phyloP scores from a whole-genome alignment of 148 eudicot genomes.

The Spergularia marina region DNA sequence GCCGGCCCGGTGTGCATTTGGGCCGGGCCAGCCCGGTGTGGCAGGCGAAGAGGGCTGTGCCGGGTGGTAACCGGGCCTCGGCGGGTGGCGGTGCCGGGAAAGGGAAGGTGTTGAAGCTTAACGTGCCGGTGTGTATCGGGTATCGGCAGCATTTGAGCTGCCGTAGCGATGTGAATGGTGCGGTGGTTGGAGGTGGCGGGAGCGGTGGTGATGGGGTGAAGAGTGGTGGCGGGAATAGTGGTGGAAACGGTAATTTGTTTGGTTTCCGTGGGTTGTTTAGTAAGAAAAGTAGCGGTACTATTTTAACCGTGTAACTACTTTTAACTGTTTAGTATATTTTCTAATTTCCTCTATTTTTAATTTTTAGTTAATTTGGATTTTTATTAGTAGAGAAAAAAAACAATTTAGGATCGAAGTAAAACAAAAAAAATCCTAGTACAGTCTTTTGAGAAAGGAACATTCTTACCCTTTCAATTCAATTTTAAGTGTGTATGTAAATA shows the following conservation, averaged over 20 bases:
- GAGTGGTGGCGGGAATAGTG: slow-evolving; percentile 25
- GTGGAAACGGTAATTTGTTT: slow-evolving; percentile 57
- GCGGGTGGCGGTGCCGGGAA: slow-evolving; percentile 14
- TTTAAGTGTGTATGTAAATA: neutral
- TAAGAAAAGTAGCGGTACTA: slow-evolving; percentile 47
- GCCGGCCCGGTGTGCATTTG: slow-evolving; percentile 51
- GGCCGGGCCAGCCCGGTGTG: slow-evolving; percentile 90
- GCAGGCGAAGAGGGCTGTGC: slow-evolving; percentile 40
- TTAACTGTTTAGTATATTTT: slow-evolving; percentile 14
- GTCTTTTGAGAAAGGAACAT: neutral
- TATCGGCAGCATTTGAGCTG: slow-evolving; percentile 56
- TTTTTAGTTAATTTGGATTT: neutral
- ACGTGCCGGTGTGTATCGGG: slow-evolving; percentile 74
- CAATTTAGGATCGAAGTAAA: neutral
- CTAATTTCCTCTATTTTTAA: neutral
- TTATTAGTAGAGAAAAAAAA: neutral
- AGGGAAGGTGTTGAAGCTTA: slow-evolving; percentile 48
- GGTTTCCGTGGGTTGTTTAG: slow-evolving; percentile 60
- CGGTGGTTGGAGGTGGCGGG: neutral
- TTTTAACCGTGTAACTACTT: slow-evolving; percentile 36
- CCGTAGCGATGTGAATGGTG: slow-evolving; percentile 35
- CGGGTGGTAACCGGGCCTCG: slow-evolving; percentile 22
- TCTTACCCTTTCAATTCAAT: neutral
- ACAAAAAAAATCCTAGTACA: neutral
- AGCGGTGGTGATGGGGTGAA: slow-evolving; percentile 16